phyloP scores from a whole-genome alignment of 306 rosid genomes.

The Betula pendula region DNA sequence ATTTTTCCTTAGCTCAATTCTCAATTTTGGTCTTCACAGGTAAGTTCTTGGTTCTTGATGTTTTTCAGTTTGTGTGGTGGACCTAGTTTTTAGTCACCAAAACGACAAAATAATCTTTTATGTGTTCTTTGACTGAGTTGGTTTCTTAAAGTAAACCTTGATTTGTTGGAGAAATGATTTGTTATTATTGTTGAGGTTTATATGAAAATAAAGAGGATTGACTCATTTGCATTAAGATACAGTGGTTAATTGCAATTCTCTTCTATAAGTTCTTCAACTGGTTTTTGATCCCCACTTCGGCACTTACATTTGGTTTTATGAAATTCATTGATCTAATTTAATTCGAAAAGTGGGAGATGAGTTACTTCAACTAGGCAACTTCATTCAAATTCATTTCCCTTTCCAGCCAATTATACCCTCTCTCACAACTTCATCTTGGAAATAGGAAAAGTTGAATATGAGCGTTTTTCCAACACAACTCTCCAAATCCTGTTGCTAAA shows the following conservation, averaged over 20 bases:
- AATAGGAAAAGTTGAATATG: not conserved
- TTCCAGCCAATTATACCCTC: too few species aligned
- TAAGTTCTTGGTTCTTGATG: conserved; percentile 10
- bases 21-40: conserved; percentile 72
- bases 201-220: not conserved
- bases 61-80: not conserved
- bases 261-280: too few species aligned
- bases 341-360: too few species aligned
- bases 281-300: too few species aligned
- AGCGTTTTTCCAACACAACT: too few species aligned
- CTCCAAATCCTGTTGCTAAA: too few species aligned
- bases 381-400: too few species aligned
- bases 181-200: not conserved
- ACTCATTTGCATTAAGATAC: not conserved
- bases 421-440: too few species aligned
- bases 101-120: not conserved
- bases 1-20: conserved; percentile 63
- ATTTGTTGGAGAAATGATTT: not conserved
- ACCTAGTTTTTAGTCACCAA: not conserved
- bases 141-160: not conserved
- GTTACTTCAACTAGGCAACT: too few species aligned
- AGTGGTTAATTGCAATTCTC: not conserved
- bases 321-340: too few species aligned
- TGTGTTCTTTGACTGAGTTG: not conserved
- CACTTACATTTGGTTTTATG: too few species aligned